Conservation (phyloP, 495 filamentous ascomycete genomes). For the Neurospora sp. region DNA sequence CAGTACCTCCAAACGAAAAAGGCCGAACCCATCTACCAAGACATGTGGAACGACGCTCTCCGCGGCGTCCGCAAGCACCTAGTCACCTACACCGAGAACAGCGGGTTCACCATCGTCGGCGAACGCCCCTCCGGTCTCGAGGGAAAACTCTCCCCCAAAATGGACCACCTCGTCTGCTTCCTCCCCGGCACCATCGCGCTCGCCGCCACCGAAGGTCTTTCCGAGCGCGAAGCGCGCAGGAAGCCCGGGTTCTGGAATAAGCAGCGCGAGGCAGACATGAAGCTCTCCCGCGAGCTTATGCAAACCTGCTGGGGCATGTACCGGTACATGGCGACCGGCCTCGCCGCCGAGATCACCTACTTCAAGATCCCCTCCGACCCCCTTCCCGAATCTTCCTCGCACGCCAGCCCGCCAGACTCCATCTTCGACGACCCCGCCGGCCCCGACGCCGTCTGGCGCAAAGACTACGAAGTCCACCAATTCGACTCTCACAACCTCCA, state of each 20-base stretch:
- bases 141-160: constrained; percentile 63
- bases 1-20: constrained; percentile 89
- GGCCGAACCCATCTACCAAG: constrained; percentile 75
- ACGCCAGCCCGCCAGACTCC: constrained; percentile 27
- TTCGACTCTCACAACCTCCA: constrained; percentile 88
- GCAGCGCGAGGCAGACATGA: constrained; percentile 76
- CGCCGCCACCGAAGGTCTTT: constrained; percentile 69
- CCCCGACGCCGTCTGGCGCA: constrained; percentile 46
- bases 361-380: constrained; percentile 65
- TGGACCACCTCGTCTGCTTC: constrained; percentile 98
- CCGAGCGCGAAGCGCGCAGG: constrained; percentile 63
- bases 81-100: constrained; percentile 73
- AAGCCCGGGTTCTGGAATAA: constrained; percentile 55
- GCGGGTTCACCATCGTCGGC: constrained; percentile 72
- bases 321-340: constrained; percentile 70
- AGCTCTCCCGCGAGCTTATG: constrained; percentile 78
- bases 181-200: constrained; percentile 93
- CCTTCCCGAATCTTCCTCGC: constrained; percentile 41
- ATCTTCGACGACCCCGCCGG: constrained; percentile 26
- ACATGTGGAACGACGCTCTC: constrained; percentile 87
- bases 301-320: constrained; percentile 99
- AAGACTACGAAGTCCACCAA: constrained; percentile 67
- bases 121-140: constrained; percentile 73
- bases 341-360: constrained; percentile 87
- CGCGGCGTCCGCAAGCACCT: constrained; percentile 83